phyloP scores from a whole-genome alignment of 345 rosid genomes.

The Eucalyptus albens region DNA sequence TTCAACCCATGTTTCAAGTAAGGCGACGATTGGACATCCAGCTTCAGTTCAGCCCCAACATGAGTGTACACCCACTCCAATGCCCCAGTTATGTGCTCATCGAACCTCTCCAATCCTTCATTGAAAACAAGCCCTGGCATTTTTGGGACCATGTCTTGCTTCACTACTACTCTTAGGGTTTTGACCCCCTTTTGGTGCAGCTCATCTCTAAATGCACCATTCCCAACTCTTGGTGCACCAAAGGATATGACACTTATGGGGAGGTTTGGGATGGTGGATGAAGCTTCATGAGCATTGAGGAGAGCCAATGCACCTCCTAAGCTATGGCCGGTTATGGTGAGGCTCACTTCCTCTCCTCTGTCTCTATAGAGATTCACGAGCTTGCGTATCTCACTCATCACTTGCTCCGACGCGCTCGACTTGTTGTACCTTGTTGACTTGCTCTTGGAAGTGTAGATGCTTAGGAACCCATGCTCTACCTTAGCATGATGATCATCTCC shows the following conservation, averaged over 20 bases:
- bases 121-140: conserved; percentile 27
- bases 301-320: conserved; percentile 32
- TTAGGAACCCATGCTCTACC: conserved; percentile 24
- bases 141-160: conserved; percentile 30
- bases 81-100: conserved; percentile 4
- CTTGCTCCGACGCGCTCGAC: conserved; percentile 35
- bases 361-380: conserved; percentile 5
- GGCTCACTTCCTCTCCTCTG: conserved; percentile 23
- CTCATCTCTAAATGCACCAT: conserved; percentile 18
- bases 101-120: conserved; percentile 12
- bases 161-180: conserved; percentile 13
- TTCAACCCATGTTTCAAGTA: conserved; percentile 12
- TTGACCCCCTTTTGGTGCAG: conserved; percentile 15
- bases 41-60: conserved; percentile 16
- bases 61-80: conserved; percentile 31
- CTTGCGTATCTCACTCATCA: conserved; percentile 10
- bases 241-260: conserved; percentile 12
- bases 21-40: conserved; percentile 17
- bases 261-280: background rate
- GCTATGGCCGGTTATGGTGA: conserved; percentile 34
- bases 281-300: conserved; percentile 25
- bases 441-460: conserved; percentile 23
- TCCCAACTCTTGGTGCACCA: conserved; percentile 33
- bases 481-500: background rate
- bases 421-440: conserved; percentile 22